Percentiles rank a stretch among this genome's conserved stretches.
Conservation (phyloP, 2,329 filamentous ascomycete species). For the Zymoseptoria ardabiliae region DNA sequence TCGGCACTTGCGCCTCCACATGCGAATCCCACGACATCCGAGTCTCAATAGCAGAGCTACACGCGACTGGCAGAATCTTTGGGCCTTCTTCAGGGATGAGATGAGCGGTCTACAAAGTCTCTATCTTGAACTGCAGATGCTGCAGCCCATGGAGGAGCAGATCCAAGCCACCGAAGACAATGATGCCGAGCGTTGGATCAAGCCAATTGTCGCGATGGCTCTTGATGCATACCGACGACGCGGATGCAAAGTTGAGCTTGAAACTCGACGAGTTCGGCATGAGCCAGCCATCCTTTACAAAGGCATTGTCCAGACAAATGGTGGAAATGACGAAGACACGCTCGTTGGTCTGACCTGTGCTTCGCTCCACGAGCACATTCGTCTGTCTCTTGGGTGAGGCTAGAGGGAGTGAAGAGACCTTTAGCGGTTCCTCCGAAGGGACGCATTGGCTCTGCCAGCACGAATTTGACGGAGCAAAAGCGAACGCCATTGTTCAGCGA, state of each 20-base stretch:
- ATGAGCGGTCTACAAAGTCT: slow-evolving; percentile 25
- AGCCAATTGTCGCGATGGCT: slow-evolving; percentile 27
- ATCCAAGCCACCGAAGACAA: slow-evolving; percentile 21
- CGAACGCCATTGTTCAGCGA: too few species aligned
- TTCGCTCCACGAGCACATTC: slow-evolving; percentile 21
- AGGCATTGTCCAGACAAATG: slow-evolving; percentile 4
- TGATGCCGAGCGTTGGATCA: slow-evolving; percentile 22
- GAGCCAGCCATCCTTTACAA: slow-evolving; percentile 17
- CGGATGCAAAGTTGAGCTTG: slow-evolving; percentile 24
- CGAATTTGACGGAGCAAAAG: too few species aligned
- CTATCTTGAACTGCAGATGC: slow-evolving; percentile 23
- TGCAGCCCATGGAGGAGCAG: slow-evolving; percentile 23
- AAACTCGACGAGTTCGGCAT: slow-evolving; percentile 21
- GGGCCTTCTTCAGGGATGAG: slow-evolving; percentile 24
- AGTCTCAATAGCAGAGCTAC: slow-evolving; percentile 22
- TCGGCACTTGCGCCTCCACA: slow-evolving; percentile 24
- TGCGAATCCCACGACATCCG: slow-evolving; percentile 28
- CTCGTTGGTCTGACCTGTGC: slow-evolving; percentile 16
- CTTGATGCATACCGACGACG: slow-evolving; percentile 19
- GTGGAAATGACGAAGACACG: slow-evolving; percentile 6
- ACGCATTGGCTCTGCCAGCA: too few species aligned
- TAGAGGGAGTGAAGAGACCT: neutral
- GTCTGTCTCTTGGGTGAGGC: slow-evolving; percentile 15
- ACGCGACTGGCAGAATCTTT: slow-evolving; percentile 27
- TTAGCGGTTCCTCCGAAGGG: too few species aligned